Conservation (phyloP, 2,329 filamentous ascomycete species). For the Thelonectria discophora region DNA sequence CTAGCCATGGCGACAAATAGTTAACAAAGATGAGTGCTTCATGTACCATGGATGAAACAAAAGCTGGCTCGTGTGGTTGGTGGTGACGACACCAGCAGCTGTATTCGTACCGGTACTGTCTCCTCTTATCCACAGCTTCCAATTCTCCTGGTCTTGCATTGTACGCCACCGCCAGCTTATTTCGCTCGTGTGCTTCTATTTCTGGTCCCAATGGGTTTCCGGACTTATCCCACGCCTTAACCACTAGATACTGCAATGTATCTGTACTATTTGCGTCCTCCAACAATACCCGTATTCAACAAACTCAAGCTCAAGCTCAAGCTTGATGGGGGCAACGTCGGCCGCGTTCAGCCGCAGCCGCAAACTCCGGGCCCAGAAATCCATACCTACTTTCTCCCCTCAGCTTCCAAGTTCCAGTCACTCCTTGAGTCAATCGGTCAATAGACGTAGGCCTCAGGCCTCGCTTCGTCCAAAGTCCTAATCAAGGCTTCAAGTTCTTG, state of each 20-base stretch:
- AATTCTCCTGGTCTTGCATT: not conserved
- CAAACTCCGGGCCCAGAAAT: not conserved
- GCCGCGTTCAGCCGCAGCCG: conserved; percentile 29
- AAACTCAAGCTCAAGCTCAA: not conserved
- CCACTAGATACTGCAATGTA: too few species aligned
- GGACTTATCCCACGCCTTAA: too few species aligned
- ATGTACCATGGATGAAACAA: too few species aligned
- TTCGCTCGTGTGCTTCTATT: too few species aligned
- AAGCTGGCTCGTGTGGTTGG: too few species aligned
- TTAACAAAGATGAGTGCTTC: too few species aligned
- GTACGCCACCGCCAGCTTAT: too few species aligned
- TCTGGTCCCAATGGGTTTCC: too few species aligned
- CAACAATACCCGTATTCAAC: too few species aligned
- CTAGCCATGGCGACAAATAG: too few species aligned
- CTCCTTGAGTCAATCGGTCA: not conserved
- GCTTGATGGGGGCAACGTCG: conserved; percentile 2
- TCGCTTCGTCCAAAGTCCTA: not conserved
- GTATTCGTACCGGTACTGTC: not conserved
- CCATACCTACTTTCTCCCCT: not conserved
- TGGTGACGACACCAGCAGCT: not conserved
- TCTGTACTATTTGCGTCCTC: too few species aligned
- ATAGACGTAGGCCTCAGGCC: not conserved
- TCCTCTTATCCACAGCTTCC: not conserved
- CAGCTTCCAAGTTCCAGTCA: not conserved
- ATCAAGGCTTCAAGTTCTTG: not conserved